phyloP scores from a whole-genome alignment of 129 eudicot species.

The Apium graveolens region DNA sequence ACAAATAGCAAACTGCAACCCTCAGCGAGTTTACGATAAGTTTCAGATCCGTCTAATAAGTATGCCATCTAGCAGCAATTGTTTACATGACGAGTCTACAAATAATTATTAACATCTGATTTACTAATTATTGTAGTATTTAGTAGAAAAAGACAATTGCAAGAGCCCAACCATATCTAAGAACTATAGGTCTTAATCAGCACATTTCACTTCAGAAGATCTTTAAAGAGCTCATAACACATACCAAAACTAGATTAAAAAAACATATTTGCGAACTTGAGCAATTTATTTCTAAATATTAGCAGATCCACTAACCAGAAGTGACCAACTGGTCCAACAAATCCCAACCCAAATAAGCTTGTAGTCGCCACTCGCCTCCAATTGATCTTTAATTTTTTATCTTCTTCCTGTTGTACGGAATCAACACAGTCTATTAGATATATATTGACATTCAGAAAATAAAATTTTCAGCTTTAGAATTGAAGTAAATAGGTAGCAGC shows the following conservation, averaged over 20 bases:
- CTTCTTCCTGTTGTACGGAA: conserved; percentile 40
- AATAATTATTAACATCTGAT: not conserved
- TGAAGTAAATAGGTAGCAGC: not conserved
- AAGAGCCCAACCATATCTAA: not conserved
- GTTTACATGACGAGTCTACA: not conserved
- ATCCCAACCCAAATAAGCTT: conserved; percentile 79
- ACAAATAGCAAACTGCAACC: not conserved
- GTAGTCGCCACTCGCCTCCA: conserved; percentile 96
- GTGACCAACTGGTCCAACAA: conserved; percentile 98
- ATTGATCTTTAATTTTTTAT: conserved; percentile 48
- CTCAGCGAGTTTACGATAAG: not conserved
- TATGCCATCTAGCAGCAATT: not conserved
- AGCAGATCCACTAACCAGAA: conserved; percentile 55
- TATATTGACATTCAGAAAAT: not conserved
- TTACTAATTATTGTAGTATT: not conserved
- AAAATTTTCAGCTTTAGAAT: not conserved
- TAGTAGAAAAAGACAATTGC: not conserved
- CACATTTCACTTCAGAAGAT: not conserved
- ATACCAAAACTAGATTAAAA: not conserved
- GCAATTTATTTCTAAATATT: not conserved
- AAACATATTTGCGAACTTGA: not conserved
- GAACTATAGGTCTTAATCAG: not conserved
- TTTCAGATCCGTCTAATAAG: not conserved
- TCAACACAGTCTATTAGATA: not conserved
- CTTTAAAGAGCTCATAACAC: not conserved